Evolutionary conservation across 352 stramenopile genomes (phyloP), one percentile per base, ranked within the genome.

Genomic region (Phytophthora capsici): DNA sequence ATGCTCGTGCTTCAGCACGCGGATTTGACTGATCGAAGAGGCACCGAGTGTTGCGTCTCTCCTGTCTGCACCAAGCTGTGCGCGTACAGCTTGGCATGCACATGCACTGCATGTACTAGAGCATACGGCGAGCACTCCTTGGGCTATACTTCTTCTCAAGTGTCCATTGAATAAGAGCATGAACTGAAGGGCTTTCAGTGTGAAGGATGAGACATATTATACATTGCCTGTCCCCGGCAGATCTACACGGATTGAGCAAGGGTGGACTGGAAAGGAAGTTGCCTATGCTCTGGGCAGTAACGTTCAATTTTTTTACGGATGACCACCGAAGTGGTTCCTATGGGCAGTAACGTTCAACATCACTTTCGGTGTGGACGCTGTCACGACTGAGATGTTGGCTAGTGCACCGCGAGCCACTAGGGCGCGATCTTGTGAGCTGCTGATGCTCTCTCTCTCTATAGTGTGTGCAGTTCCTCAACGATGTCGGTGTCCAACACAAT

Each of bases 1-100:
- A 58, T 57, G 47, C 37, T 43, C 34, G 22, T 23, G 44, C 20
- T 52, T 28, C 25, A 47, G 43, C 9, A 32, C 41, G 19, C 14
- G 14, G 53, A 61, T 61, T 61, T 61, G 53, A 61, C 32, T 16
- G 40, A 51, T 60, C 52, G 25, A 50, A 51, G 26, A 51, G 52
- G 52, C 40, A 59, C n/a, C n/a, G 23, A 36, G 45, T 23, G 23
- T 8, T 14, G 30, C 17, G 28, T 37, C 44, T 36, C 26, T 51
- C 23, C 44, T 36, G 10, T n/a, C 23, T 23, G 10, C 25, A 14
- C 12, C 19, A 36, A 36, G 22, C n/a, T n/a, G n/a, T n/a, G n/a
- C n/a, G n/a, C 3, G 25, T 28, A 28, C 25, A 28, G 25, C 25
- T 28, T 28, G n/a, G n/a, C n/a, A n/a, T n/a, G n/a, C n/a, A n/a